Base-by-base conservation (phyloP, 2,329 filamentous ascomycete genomes). In the Penicillium hordei region DNA sequence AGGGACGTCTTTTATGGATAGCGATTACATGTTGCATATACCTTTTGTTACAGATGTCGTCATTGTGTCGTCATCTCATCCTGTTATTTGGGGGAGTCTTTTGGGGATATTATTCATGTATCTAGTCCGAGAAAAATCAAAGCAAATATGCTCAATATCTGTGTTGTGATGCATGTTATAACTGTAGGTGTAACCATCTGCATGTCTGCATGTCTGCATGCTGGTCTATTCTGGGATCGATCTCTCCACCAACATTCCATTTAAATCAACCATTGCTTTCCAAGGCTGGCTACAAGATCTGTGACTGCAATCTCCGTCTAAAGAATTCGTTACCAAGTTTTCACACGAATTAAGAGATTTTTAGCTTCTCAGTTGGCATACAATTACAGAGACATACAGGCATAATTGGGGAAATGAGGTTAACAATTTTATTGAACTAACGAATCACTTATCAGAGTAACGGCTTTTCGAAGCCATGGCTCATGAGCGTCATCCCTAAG, bases 21-120 rank as follows among this genome's bases (percentile, higher is more conserved):
- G 51, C 39, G 38, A 49, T 55, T 27, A 38, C 39, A 33, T 58
- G 39, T 49, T 55, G 45, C 51, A 58, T 50, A 34, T 52, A 49
- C 33, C 31, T 52, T 40, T 53, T 57, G 49, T 53, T 57, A 39
- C 15, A 34, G 53, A 19, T 51, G 55, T 21, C 5, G 27, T 48
- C 48, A 44, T 17, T 42, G n/a, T 21, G 34, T 38, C 36, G 34
- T 53, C 34, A 34, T 53, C 27, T 51, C 19, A 21, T 29, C 31
- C 9, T 45, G 21, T 48, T 42, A 34, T 57, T 13, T 52, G 29
- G 44, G 10, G 52, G 42, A 48, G 27, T 46, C 27, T 44, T 38
- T 21, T n/a, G 29, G 38, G 25, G 29, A 25, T n/a, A 34, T 7
- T 12, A 33, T 54, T 40, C 38, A 53, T 53, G 48, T 52, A 57